phyloP scores from a whole-genome alignment of 2,329 filamentous ascomycete species.

The Daldinia eschscholtzii region DNA sequence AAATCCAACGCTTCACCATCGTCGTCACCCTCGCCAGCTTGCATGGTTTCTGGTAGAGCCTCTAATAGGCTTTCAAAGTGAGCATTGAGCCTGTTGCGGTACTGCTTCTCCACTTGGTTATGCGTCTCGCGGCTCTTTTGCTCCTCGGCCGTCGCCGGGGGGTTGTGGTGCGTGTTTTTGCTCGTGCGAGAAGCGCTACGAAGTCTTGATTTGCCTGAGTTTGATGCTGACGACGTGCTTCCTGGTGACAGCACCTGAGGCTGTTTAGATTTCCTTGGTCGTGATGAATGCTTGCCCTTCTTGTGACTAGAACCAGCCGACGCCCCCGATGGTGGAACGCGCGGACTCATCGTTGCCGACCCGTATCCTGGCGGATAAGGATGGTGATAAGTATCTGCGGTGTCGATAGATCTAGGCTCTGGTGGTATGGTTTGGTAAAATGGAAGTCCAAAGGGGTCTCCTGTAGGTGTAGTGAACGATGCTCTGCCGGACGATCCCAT shows the following conservation, averaged over 20 bases:
- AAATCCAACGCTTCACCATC: slow-evolving; percentile 47
- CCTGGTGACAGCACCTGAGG: slow-evolving; percentile 42
- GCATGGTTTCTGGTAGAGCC: slow-evolving; percentile 56
- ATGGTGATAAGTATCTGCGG: slow-evolving; percentile 45
- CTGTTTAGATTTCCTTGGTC: slow-evolving; percentile 38
- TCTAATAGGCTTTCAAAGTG: slow-evolving; percentile 60
- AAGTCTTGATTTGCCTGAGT: slow-evolving; percentile 48
- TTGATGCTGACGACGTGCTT: slow-evolving; percentile 38
- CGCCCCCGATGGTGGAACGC: slow-evolving; percentile 37
- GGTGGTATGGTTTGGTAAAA: slow-evolving; percentile 44
- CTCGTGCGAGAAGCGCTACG: slow-evolving; percentile 53
- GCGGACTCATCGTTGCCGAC: slow-evolving; percentile 40
- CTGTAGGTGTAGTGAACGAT: slow-evolving; percentile 43
- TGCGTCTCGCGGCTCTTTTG: slow-evolving; percentile 55
- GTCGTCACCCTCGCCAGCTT: slow-evolving; percentile 48
- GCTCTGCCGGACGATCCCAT: slow-evolving; percentile 44
- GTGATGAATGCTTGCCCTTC: slow-evolving; percentile 41
- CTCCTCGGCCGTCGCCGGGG: slow-evolving; percentile 52
- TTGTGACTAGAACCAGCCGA: slow-evolving; percentile 39
- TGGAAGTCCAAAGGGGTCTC: slow-evolving; percentile 47
- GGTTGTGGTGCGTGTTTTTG: slow-evolving; percentile 54
- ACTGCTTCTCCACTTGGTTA: slow-evolving; percentile 64
- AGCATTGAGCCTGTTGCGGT: slow-evolving; percentile 61
- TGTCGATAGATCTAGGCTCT: slow-evolving; percentile 41
- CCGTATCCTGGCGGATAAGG: slow-evolving; percentile 47